Evolutionary conservation across 192 early-diverging fungal species (phyloP), one percentile per base, ranked within the genome.

Genomic region (Podochytrium sp.): DNA sequence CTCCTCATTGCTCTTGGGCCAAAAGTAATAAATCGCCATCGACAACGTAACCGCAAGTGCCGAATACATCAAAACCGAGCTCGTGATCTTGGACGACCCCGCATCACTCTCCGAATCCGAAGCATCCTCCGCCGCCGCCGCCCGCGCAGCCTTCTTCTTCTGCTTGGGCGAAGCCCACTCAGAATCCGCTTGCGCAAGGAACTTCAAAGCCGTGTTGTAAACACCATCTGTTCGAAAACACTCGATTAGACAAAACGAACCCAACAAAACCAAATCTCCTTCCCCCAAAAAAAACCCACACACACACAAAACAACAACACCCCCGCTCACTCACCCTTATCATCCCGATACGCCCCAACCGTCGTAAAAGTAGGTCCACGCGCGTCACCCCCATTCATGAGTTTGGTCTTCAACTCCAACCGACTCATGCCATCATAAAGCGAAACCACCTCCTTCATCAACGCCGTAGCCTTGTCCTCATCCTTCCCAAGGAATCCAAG

Each of bases 401-500:
- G 52, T 29, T 55, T 55, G 23, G 7, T 5, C 52, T 55, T 55
- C 12, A 55, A 23, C 52, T 55, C 52, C 7, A 25, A 20, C 5
- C 52, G 10, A 6, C 23, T 23, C 52, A 55, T 55, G 10, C 52
- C 52, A 55, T 55, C 52, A 29, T 55, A 55, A 7, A 55, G 20
- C 23, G 10, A 27, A 23, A 55, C 30, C 7, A 55, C 52, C 52
- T 55, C 5, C 25, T 55, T 55, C 23, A 55, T 27, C 23, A 55
- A 29, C 16, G 7, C 52, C 20, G 30, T 23, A 23, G 52, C 52
- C 7, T 29, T 29, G 23, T 55, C 52, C 16, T 29, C 23, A 25
- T 55, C 52, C 52, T 55, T 55, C 52, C 30, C 52, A 29, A 55
- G n/a, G n/a, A n/a, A n/a, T n/a, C n/a, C n/a, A n/a, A n/a, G n/a